Evolutionary conservation across 495 filamentous ascomycete genomes (phyloP), one percentile per base, ranked within the genome.

Genomic region (Talaromyces stipitatus): DNA sequence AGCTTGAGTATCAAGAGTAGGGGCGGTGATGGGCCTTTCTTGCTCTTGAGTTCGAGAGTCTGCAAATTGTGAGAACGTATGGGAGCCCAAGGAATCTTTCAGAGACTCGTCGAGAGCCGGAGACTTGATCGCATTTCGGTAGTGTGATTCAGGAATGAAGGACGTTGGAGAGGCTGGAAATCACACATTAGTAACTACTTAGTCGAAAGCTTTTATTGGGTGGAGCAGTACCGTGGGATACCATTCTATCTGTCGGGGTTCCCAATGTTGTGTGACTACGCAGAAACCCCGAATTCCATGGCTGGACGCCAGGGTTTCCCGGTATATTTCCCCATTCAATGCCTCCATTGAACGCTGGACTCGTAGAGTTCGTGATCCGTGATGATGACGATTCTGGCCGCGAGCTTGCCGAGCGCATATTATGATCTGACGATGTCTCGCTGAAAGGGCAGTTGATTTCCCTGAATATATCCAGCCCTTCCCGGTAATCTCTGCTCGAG

Each of bases 381-480:
- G 54, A 55, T 1, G 70, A 69, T 16, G 69, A 68, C 1, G 73
- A 74, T 8, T 68, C 58, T 7, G 51, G 50, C 50, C 62, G 62
- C 27, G 50, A 58, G 33, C 54, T 55, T 26, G 57, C 50, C 30
- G 64, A 50, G 33, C 58, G 70, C 12, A 46, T 18, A 4, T 62
- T 22, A 28, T 61, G 56, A 22, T 52, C 58, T 24, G 55, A 29
- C 20, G 60, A 68, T 22, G 72, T 66, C 45, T 78, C 75, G 6
- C 69, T 70, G 38, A 76, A 65, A 14, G 69, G 71, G 51, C 73
- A 76, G 22, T 72, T 70, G 41, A 72, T 67, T 9, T 71, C 63
- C 32, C 71, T 69, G 1, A 78, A 60, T 14, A 73, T 62, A 8
- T 67, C 58, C n/a, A 78, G 61, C 1, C 64, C 65, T 6, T 65